phyloP scores from a whole-genome alignment of 805 yeast genomes.

The Metschnikowia vanudenii region DNA sequence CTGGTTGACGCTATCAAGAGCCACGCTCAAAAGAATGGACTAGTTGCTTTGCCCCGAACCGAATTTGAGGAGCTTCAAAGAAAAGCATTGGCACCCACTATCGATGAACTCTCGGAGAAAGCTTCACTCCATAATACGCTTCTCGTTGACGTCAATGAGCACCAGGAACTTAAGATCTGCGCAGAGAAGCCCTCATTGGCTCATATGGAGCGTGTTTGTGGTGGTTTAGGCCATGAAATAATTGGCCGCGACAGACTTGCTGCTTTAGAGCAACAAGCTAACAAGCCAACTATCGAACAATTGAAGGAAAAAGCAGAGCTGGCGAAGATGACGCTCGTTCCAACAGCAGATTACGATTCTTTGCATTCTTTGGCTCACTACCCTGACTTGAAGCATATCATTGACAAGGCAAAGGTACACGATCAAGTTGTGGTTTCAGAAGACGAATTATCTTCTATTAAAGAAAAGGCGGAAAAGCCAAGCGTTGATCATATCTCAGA shows the following conservation, averaged over 20 bases:
- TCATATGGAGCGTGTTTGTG: slow-evolving; percentile 18
- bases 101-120: slow-evolving; percentile 10
- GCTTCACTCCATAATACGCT: slow-evolving; percentile 4
- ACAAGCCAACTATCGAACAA: slow-evolving; percentile 19
- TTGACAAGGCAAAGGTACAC: slow-evolving; percentile 12
- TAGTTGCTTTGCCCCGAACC: neutral
- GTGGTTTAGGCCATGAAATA: slow-evolving; percentile 12
- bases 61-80: slow-evolving; percentile 8
- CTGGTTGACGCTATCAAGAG: slow-evolving; percentile 9
- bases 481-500: slow-evolving; percentile 4
- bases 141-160: slow-evolving; percentile 4
- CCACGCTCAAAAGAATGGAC: slow-evolving; percentile 6
- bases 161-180: slow-evolving; percentile 19
- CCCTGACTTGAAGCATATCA: slow-evolving; percentile 20
- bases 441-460: neutral
- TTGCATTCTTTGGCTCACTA: slow-evolving; percentile 17
- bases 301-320: slow-evolving; percentile 15
- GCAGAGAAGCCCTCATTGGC: slow-evolving; percentile 32
- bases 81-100: slow-evolving; percentile 18
- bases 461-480: slow-evolving; percentile 8
- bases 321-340: slow-evolving; percentile 5
- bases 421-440: slow-evolving; percentile 1
- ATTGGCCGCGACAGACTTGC: slow-evolving; percentile 8
- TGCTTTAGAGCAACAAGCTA: slow-evolving; percentile 16
- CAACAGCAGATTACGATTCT: neutral